These are phyloP conservation scores for Colletotrichum truncatum DNA, from an alignment of 2,329 filamentous ascomycete genomes.

Conservation along the genomic window DNA sequence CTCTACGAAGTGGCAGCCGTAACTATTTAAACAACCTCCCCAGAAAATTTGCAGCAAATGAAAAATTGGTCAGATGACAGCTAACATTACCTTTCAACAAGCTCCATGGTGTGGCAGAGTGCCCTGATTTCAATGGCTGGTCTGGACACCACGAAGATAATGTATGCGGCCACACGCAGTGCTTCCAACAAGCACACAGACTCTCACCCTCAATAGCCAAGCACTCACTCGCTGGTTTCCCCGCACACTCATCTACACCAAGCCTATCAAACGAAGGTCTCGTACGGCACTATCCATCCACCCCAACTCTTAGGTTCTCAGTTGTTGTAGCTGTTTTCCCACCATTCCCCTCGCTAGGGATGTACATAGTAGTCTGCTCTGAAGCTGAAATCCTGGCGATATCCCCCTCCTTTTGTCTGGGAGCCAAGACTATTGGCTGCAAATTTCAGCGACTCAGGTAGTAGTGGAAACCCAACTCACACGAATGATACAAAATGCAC, in stretches of 20 bases:
- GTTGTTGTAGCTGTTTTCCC: neutral
- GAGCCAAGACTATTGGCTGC: slow-evolving; percentile 20
- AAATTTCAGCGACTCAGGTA: slow-evolving; percentile 5
- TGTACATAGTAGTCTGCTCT: too few species aligned
- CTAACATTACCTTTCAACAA: neutral
- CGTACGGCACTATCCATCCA: too few species aligned
- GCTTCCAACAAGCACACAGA: neutral
- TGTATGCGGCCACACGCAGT: neutral
- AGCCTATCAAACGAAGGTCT: too few species aligned
- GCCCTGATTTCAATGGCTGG: neutral
- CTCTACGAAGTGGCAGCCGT: neutral
- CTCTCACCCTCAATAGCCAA: neutral
- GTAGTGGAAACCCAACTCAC: neutral
- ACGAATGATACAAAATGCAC: too few species aligned
- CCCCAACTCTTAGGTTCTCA: too few species aligned
- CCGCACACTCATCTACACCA: neutral
- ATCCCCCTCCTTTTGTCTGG: neutral
- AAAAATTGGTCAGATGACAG: slow-evolving; percentile 8
- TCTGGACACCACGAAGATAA: neutral
- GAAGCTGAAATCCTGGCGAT: neutral
- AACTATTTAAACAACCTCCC: neutral
- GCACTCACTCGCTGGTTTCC: neutral
- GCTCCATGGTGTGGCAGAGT: neutral
- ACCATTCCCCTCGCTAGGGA: neutral
- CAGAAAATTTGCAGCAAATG: neutral